Evolutionary conservation across 2,329 filamentous ascomycete genomes (phyloP).

Genomic region (Akanthomyces muscarius): DNA sequence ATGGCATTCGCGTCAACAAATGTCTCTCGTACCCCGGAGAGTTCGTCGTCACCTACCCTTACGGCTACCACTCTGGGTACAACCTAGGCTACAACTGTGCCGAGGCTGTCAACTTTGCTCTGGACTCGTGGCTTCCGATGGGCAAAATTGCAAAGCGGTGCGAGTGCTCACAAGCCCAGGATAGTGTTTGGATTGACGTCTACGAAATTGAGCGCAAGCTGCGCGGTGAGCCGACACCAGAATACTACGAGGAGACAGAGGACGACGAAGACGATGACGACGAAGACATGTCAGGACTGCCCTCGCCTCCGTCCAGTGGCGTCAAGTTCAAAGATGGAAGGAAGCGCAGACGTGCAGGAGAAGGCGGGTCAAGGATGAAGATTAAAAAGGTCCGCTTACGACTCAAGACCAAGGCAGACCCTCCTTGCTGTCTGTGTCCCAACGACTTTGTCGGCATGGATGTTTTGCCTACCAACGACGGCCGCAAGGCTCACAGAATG

Average conservation of each 20-base stretch:
- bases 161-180: slow-evolving; percentile 88
- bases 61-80: slow-evolving; percentile 97
- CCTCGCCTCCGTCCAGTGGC: slow-evolving; percentile 71
- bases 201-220: slow-evolving; percentile 93
- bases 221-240: slow-evolving; percentile 74
- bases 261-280: slow-evolving; percentile 61
- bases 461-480: slow-evolving; percentile 83
- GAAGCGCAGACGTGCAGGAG: slow-evolving; percentile 55
- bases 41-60: slow-evolving; percentile 97
- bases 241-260: slow-evolving; percentile 74
- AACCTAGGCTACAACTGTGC: slow-evolving; percentile 98
- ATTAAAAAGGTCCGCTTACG: slow-evolving; percentile 79
- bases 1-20: slow-evolving; percentile 93
- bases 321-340: slow-evolving; percentile 58
- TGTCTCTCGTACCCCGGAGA: slow-evolving; percentile 94
- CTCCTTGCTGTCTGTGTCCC: slow-evolving; percentile 87
- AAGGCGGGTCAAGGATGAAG: slow-evolving; percentile 46
- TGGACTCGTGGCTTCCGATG: slow-evolving; percentile 92
- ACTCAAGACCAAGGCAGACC: slow-evolving; percentile 64
- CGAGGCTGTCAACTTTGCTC: slow-evolving; percentile 96
- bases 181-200: slow-evolving; percentile 98
- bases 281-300: slow-evolving; percentile 59
- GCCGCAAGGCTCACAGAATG: slow-evolving; percentile 78
- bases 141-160: slow-evolving; percentile 95
- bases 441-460: slow-evolving; percentile 81